A percentile compares a stretch with the other conserved stretches of the same genome.
Conservation (phyloP, 805 yeast genomes). For the Wickerhamiella australiensis region DNA sequence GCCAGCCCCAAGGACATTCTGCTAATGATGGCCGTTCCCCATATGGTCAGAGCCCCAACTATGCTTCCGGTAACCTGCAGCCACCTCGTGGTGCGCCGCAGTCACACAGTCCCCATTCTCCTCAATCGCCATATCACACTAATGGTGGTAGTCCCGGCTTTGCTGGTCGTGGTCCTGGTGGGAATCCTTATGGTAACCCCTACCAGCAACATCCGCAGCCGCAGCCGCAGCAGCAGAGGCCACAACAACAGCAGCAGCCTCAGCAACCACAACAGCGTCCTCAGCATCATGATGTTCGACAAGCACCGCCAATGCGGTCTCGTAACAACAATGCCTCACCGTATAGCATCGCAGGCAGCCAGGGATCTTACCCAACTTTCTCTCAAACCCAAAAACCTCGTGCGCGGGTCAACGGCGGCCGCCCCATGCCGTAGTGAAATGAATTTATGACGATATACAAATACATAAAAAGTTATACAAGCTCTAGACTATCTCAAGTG, state of each 20-base stretch:
- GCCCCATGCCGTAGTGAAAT: constrained; percentile 9
- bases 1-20: neutral
- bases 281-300: constrained; percentile 6
- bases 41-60: neutral
- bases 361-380: constrained; percentile 4
- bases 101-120: neutral
- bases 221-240: neutral
- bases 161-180: neutral
- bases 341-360: constrained; percentile 1
- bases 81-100: neutral
- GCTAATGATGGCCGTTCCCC: neutral
- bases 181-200: neutral
- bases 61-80: neutral
- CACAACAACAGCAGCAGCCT: neutral
- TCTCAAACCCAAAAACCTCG: neutral
- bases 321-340: constrained; percentile 2
- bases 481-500: too few relatives aligned
- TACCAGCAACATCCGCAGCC: neutral
- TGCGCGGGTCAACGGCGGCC: constrained; percentile 5
- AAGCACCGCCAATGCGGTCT: constrained; percentile 8
- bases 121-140: neutral
- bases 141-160: neutral
- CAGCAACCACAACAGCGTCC: constrained; percentile 6
- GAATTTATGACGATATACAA: neutral
- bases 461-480: neutral